These are phyloP conservation scores for Paspalum vaginatum DNA, from an alignment of 176 grass and related monocot species.

Conservation along the genomic window DNA sequence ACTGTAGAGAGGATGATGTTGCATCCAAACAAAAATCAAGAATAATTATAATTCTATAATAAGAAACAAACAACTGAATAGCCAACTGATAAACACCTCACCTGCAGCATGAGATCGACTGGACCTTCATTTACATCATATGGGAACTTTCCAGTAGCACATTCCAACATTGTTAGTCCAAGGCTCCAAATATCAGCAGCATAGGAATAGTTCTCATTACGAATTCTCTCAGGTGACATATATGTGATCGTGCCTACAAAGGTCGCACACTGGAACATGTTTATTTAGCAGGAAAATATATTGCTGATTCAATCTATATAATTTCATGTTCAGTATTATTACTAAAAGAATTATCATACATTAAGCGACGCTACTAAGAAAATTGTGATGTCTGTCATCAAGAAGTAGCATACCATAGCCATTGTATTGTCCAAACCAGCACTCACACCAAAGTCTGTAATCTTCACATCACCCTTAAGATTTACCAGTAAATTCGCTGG, in stretches of 20 bases:
- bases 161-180: slow-evolving; percentile 90
- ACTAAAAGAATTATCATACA: slow-evolving; percentile 13
- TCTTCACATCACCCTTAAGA: slow-evolving; percentile 86
- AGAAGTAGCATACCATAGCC: slow-evolving; percentile 84
- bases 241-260: slow-evolving; percentile 97
- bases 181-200: slow-evolving; percentile 98
- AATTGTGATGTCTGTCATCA: background rate
- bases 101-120: slow-evolving; percentile 97
- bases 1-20: slow-evolving; percentile 2
- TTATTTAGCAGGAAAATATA: slow-evolving; percentile 58
- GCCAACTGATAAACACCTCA: slow-evolving; percentile 21
- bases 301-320: slow-evolving; percentile 31
- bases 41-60: slow-evolving; percentile 2
- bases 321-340: slow-evolving; percentile 29
- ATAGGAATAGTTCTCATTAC: slow-evolving; percentile 90
- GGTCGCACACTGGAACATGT: slow-evolving; percentile 93
- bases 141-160: slow-evolving; percentile 95
- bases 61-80: slow-evolving; percentile 17
- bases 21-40: slow-evolving; percentile 5
- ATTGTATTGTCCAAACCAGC: slow-evolving; percentile 91
- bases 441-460: slow-evolving; percentile 93
- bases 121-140: slow-evolving; percentile 85
- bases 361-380: slow-evolving; percentile 21
- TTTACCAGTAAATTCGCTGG: slow-evolving; percentile 96
- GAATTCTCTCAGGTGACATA: slow-evolving; percentile 99